Percentiles rank a stretch among this genome's conserved stretches.
Conservation (phyloP, 2,329 filamentous ascomycete species). For the Cercospora zeina region DNA sequence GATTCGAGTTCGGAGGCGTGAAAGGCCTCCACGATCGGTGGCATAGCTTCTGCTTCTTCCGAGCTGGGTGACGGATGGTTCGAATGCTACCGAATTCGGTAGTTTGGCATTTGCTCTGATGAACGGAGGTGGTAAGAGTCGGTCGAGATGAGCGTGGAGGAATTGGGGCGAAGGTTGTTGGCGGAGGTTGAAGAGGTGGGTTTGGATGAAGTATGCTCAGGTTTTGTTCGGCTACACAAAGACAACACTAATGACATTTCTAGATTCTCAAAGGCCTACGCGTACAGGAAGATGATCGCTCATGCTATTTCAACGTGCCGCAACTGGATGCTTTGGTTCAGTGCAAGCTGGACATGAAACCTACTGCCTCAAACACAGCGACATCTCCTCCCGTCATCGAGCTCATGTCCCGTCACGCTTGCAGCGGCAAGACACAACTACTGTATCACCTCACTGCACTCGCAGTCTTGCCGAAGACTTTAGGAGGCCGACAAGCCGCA, state of each 20-base stretch:
- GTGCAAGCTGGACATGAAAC: conserved; percentile 20
- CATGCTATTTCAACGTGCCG: conserved; percentile 46
- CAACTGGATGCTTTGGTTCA: conserved; percentile 48
- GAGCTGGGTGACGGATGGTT: neutral
- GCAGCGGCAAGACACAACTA: conserved; percentile 60
- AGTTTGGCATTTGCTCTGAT: conserved; percentile 9
- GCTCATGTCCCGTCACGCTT: conserved; percentile 54
- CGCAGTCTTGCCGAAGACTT: conserved; percentile 52
- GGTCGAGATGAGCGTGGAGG: conserved; percentile 43
- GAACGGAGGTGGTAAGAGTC: conserved; percentile 18
- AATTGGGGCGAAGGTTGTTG: conserved; percentile 56
- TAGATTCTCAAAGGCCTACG: conserved; percentile 48
- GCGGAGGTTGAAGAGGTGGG: conserved; percentile 52
- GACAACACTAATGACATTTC: conserved; percentile 15
- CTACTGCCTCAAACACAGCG: conserved; percentile 16
- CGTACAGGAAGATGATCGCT: conserved; percentile 26
- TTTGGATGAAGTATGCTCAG: conserved; percentile 52
- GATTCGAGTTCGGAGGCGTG: conserved; percentile 53
- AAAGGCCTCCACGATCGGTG: conserved; percentile 58
- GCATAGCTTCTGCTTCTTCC: conserved; percentile 46
- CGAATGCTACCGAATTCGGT: neutral
- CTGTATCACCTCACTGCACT: conserved; percentile 57
- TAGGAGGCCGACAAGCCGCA: conserved; percentile 52
- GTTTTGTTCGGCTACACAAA: neutral
- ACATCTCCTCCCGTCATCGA: conserved; percentile 51